Evolutionary conservation across 73 alveolate species (phyloP).

Genomic region (Breviolum minutum): DNA sequence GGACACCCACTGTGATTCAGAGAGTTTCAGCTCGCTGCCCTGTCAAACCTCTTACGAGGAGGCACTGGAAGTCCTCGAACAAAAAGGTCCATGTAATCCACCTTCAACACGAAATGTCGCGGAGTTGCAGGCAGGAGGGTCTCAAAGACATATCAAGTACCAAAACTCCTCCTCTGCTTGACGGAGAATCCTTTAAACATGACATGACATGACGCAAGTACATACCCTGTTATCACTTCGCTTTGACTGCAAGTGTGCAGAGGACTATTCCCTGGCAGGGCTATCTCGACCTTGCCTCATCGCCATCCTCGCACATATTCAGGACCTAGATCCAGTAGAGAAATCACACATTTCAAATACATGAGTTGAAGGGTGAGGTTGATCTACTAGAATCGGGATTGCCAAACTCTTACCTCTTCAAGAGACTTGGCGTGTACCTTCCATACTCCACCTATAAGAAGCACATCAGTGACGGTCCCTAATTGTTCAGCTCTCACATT

Average conservation of each 20-base stretch:
- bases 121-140: not conserved
- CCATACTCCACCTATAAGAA: too few relatives aligned
- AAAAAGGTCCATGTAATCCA: slow-evolving; percentile 74
- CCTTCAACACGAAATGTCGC: not conserved
- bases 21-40: slow-evolving; percentile 15
- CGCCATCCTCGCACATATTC: slow-evolving; percentile 76
- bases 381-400: too few relatives aligned
- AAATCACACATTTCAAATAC: too few relatives aligned
- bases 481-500: too few relatives aligned
- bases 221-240: too few relatives aligned
- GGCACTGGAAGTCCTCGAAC: slow-evolving; percentile 70
- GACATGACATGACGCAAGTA: too few relatives aligned
- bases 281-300: slow-evolving; percentile 7
- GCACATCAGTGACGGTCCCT: too few relatives aligned
- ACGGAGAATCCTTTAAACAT: too few relatives aligned
- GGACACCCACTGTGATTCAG: not conserved
- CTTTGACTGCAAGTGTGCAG: too few relatives aligned
- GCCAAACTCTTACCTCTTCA: too few relatives aligned
- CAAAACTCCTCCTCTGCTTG: not conserved
- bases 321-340: slow-evolving; percentile 12
- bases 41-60: slow-evolving; percentile 67
- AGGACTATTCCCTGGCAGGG: too few relatives aligned
- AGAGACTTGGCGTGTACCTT: not conserved
- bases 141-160: not conserved
- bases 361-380: too few relatives aligned